Base-by-base conservation (phyloP, 805 yeast genomes). In the Jamesozyma hellenica region DNA sequence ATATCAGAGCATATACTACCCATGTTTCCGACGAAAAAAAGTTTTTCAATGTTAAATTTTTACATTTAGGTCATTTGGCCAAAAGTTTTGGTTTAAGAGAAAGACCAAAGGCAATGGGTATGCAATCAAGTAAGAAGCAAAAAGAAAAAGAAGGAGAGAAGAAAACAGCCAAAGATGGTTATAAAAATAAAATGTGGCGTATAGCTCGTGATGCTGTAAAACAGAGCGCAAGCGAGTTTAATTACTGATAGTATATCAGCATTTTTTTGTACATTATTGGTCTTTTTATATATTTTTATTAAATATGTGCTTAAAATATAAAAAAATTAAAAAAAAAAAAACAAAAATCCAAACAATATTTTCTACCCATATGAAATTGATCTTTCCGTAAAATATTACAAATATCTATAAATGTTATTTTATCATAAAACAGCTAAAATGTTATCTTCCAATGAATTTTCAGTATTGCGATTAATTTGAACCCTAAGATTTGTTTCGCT, bases 41-140 rank as follows among this genome's bases (percentile, higher is more conserved):
- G 36, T 76, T 72, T 46, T 92, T 92, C 68, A 87, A 85, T 55
- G 79, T 92, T 26, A 82, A 82, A 50, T 63, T 71, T 27, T 65
- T 94, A 43, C 99, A 92, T 69, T 66, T 94, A 48, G 99, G 99
- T 23, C 99, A 92, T 66, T 66, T 94, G 52, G 96, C 97, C 16
- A 92, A 92, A 59, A 74, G 92, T 47, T 94, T 94, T 61, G 99
- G 90, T 2, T 67, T 92, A 39, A 77, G 99, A 62, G 98, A 92
- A 52, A 81, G 94, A 7, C 99, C 99, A 23, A 86, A 82, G 66
- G 75, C 74, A 50, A 67, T 82, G 55, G 86, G 88, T 26, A 60
- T 63, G 26, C 56, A 49, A 33, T 44, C 51, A 39, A 37, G 55
- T 33, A 54, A 51, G 14, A 47, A 49, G 37, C 41, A 39, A 42